phyloP scores from a whole-genome alignment of 345 rosid species.

The Viola odorata region DNA sequence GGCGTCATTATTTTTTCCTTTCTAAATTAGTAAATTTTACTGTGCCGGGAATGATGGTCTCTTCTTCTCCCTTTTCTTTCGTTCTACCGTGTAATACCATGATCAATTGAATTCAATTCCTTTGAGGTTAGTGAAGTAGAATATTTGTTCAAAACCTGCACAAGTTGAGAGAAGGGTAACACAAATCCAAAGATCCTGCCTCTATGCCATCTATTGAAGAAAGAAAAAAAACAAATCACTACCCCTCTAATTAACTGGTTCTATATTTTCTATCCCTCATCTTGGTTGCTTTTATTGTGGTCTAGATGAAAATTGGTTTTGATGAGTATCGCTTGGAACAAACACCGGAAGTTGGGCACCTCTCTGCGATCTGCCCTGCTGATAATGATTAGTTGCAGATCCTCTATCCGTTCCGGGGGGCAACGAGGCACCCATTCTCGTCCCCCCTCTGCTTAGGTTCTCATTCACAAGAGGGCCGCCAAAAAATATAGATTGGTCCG shows the following conservation, averaged over 20 bases:
- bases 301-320: constrained; percentile 38
- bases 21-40: background rate
- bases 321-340: constrained; percentile 68
- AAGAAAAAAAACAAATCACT: constrained; percentile 9
- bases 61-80: too few species aligned
- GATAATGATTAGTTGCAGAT: constrained; percentile 37
- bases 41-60: too few species aligned
- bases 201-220: background rate
- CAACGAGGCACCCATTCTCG: constrained; percentile 27
- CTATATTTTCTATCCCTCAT: background rate
- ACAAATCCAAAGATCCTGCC: background rate
- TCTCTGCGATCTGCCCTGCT: constrained; percentile 61
- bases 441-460: constrained; percentile 34
- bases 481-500: constrained; percentile 56
- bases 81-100: too few species aligned
- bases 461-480: constrained; percentile 62
- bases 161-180: background rate
- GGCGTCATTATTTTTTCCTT: constrained; percentile 27
- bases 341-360: constrained; percentile 83
- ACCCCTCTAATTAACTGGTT: too few species aligned
- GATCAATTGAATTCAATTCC: too few species aligned
- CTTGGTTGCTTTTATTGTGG: constrained; percentile 28
- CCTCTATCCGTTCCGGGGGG: constrained; percentile 36
- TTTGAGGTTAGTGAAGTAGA: background rate
- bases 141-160: background rate